Base-by-base conservation (phyloP, 208 protist genomes). In the Vickermania ingenoplastis region DNA sequence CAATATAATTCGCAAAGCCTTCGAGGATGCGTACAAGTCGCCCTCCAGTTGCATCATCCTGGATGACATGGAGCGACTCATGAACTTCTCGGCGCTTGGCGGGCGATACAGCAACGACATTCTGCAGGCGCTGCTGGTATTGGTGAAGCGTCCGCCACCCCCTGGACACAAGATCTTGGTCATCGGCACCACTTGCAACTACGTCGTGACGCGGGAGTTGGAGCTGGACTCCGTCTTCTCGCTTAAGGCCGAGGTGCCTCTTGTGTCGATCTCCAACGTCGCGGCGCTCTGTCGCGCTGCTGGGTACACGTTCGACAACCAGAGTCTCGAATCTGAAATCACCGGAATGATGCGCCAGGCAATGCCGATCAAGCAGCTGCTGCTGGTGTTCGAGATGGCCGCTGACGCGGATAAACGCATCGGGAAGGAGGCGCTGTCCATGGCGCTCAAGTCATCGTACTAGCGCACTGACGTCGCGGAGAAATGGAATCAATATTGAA, bases 21-120 rank as follows among this genome's bases (percentile, higher is more conserved):
- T 99, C 75, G 96, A 99, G 59, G 98, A 99, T 73, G 96, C 98
- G 27, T 98, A 99, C 82, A 98, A 97, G 77, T 99, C 98, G 13
- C 77, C 92, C 17, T 45, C 88, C 1, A 96, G 83, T 61, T 86
- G 97, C 45, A 96, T 99, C 51, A 92, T 99, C 25, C 73, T 99
- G 22, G 98, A 99, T 64, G 92, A 99, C 62, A 65, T 99, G 53
- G 98, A 99, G 83, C 85, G 90, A 17, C 75, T 97, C 24, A 92
- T 97, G 61, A 93, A 99, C 41, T 99, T 98, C 65, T 97, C 96
- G 11, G 81, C 86, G 36, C 91, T 99, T 53, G 98, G 98, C 5
- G 95, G 97, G 23, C 88, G 97, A 30, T 99, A 99, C 86, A 99
- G 97, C 27, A 99, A 99, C 71, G 61, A 79, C 7, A 83, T 99